These are phyloP conservation scores for Astragalus glycyphyllos DNA, from an alignment of 306 rosid species.

Conservation along the genomic window DNA sequence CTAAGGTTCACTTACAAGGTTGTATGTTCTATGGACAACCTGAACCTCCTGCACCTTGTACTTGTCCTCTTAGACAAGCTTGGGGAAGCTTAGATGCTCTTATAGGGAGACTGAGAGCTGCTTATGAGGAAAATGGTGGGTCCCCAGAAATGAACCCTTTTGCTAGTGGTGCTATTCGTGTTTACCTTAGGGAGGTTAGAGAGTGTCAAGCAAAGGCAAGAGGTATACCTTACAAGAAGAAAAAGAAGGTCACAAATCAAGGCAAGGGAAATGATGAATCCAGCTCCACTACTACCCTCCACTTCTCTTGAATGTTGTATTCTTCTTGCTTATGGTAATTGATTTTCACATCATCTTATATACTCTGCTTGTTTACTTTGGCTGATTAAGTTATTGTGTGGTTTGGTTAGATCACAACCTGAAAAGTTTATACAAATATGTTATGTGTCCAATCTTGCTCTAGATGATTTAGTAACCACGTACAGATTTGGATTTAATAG, in stretches of 20 bases:
- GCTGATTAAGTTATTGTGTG: not conserved
- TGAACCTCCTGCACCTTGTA: conserved; percentile 93
- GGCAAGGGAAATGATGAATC: conserved; percentile 54
- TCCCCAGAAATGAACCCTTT: conserved; percentile 79
- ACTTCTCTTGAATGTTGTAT: conserved; percentile 54
- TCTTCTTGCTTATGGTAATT: conserved; percentile 50
- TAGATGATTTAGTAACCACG: too few species aligned
- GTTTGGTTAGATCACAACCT: not conserved
- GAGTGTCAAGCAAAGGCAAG: conserved; percentile 96
- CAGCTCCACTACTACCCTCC: conserved; percentile 42
- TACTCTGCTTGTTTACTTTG: not conserved
- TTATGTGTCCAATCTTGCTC: too few species aligned
- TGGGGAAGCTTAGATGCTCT: conserved; percentile 99
- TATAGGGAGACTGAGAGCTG: conserved; percentile 92
- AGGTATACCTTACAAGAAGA: conserved; percentile 95
- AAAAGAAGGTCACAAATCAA: conserved; percentile 67
- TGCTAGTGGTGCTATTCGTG: conserved; percentile 79
- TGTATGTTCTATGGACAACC: conserved; percentile 96
- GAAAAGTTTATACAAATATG: not conserved
- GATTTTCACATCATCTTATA: not conserved
- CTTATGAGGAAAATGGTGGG: conserved; percentile 97
- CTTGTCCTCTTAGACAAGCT: conserved; percentile 91
- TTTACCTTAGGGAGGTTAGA: conserved; percentile 84
- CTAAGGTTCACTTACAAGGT: conserved; percentile 89
- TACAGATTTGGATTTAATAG: not conserved